These are phyloP conservation scores for Paraconiothyrium brasiliense DNA, from an alignment of 2,329 filamentous ascomycete genomes.

Conservation along the genomic window DNA sequence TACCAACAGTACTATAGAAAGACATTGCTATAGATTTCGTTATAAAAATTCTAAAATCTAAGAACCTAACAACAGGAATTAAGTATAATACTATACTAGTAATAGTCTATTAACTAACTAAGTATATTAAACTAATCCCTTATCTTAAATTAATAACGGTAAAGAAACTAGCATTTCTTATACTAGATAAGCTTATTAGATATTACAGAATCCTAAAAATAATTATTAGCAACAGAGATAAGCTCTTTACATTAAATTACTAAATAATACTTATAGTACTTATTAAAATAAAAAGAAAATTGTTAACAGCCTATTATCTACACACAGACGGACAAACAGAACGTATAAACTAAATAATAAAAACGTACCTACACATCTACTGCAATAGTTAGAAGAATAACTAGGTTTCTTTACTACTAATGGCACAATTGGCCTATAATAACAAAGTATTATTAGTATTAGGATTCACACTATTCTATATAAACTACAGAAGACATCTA, in stretches of 20 bases:
- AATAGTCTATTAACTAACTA: conserved; percentile 3
- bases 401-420: conserved; percentile 8
- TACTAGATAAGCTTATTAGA: conserved; percentile 3
- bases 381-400: conserved; percentile 13
- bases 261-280: conserved; percentile 12
- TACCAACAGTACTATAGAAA: conserved; percentile 8
- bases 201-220: conserved; percentile 13
- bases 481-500: conserved; percentile 13
- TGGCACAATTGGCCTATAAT: conserved; percentile 16
- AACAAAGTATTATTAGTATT: conserved; percentile 15
- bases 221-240: conserved; percentile 17
- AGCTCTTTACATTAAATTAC: conserved; percentile 13
- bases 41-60: conserved; percentile 16
- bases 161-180: conserved; percentile 5
- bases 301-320: conserved; percentile 13
- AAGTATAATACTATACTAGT: conserved; percentile 13
- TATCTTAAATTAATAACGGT: conserved; percentile 3
- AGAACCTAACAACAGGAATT: conserved; percentile 6
- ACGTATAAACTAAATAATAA: conserved; percentile 9
- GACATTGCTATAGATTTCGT: conserved; percentile 18
- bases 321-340: conserved; percentile 13
- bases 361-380: conserved; percentile 13
- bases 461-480: neutral
- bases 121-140: conserved; percentile 4
- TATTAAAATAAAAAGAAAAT: conserved; percentile 14